phyloP scores from a whole-genome alignment of 1,139 yeast genomes.

The Debaryomycetaceae sp. region DNA sequence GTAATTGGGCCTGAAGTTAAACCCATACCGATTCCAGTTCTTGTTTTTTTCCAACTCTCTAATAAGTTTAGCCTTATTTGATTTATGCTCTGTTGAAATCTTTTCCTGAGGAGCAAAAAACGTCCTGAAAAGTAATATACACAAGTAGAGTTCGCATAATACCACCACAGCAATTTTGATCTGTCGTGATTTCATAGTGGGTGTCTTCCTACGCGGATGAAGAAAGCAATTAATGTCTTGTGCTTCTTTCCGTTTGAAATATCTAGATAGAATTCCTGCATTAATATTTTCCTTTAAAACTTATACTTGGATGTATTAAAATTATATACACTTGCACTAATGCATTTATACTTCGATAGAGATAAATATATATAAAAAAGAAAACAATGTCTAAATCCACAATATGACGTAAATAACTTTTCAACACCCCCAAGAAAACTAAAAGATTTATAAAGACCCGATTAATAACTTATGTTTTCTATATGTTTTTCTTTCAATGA shows the following conservation, averaged over 20 bases:
- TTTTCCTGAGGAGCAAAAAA: constrained; percentile 11
- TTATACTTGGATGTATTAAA: neutral
- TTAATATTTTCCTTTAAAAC: neutral
- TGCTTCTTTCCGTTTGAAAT: neutral
- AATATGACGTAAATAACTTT: constrained; percentile 16
- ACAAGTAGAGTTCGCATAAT: neutral
- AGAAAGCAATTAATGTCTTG: no score
- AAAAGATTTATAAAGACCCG: constrained; percentile 27
- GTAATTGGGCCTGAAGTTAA: constrained; percentile 33
- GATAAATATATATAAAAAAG: constrained; percentile 16
- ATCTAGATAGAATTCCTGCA: neutral
- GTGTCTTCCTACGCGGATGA: no score
- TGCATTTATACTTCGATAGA: constrained; percentile 16
- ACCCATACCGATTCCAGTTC: constrained; percentile 38
- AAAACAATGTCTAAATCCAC: constrained; percentile 44
- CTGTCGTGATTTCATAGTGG: neutral
- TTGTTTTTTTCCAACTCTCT: constrained; percentile 28
- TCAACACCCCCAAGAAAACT: constrained; percentile 22
- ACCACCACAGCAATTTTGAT: neutral
- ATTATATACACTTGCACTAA: constrained; percentile 21
- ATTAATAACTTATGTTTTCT: constrained; percentile 30
- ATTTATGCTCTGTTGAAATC: constrained; percentile 20
- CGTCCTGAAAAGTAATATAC: constrained; percentile 7
- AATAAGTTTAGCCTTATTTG: constrained; percentile 23
- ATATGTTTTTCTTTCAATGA: constrained; percentile 11